Evolutionary conservation across 148 eudicot species (phyloP), one percentile per base, ranked within the genome.

Genomic region (Mesembryanthemum crystallinum): DNA sequence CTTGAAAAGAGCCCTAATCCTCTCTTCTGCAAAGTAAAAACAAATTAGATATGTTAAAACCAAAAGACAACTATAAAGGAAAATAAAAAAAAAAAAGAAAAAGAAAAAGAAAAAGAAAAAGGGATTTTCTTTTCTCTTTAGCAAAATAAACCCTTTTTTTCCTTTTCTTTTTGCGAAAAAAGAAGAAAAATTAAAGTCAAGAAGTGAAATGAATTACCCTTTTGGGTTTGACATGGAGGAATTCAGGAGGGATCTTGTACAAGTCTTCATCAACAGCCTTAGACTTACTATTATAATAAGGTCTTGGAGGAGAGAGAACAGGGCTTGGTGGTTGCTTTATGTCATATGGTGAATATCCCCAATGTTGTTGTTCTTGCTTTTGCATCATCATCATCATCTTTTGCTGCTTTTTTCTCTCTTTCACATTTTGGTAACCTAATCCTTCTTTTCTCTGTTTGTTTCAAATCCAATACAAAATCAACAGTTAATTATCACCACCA

Each of bases 1-100:
- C 91, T 84, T 61, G 94, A 90, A 54, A 92, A 90, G 29, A 90
- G 75, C 33, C 94, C 88, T 69, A 82, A 82, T 76, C 86, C 81
- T 77, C 78, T 90, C 87, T 87, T 90, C 94, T 90, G 92, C 91
- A 77, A 77, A 65, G 73, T 7, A 59, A 57, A 78, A 39, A 39
- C 15, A 49, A 74, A 47, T n/a, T 65, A 25, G 69, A 42, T 59
- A 49, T 49, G 12, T 49, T 9, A 49, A 3, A 12, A 49, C 1
- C 12, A 49, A 12, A 12, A 49, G 18, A 49, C 21, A 54, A 17
- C 7, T 18, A 54, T 3, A 10, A 52, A 65, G 12, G 60, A 7
- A 35, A 75, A 62, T 3, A 0, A 42, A 13, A 42, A 10, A 52
- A 62, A 20, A n/a, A 30, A 37, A 12, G 20, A 66, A 51, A 39